Conservation (phyloP, 768 basidiomycete genomes). For the Boletus sensibilis region DNA sequence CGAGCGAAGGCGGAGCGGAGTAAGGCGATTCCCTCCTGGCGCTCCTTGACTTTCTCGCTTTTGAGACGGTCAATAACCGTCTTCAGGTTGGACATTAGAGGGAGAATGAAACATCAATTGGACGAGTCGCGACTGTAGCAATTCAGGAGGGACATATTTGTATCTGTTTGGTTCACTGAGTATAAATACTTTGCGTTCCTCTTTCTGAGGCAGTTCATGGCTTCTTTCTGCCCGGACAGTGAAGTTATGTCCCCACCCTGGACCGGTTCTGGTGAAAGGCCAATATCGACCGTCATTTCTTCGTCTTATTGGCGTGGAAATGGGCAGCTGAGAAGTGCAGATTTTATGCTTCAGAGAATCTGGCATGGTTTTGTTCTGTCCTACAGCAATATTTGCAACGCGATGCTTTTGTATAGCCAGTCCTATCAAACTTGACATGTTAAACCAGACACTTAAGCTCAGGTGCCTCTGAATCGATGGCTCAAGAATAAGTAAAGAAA, state of each 20-base stretch:
- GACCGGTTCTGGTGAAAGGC: constrained; percentile 80
- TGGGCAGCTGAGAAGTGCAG: constrained; percentile 48
- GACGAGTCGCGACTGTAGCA: constrained; percentile 18
- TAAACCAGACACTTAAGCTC: too few relatives aligned
- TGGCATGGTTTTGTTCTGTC: constrained; percentile 37
- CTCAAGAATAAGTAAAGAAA: too few relatives aligned
- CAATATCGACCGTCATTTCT: constrained; percentile 50
- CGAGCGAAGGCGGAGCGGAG: constrained; percentile 53
- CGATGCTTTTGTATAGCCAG: not conserved
- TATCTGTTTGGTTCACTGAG: constrained; percentile 25
- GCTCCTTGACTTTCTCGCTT: constrained; percentile 66
- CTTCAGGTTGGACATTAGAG: constrained; percentile 43
- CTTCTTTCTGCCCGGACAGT: constrained; percentile 81
- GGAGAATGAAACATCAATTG: constrained; percentile 1
- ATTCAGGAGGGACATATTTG: constrained; percentile 23
- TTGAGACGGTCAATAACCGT: constrained; percentile 50
- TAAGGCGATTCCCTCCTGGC: constrained; percentile 58
- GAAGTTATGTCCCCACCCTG: constrained; percentile 55
- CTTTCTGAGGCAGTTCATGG: constrained; percentile 32
- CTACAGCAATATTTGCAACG: constrained; percentile 21
- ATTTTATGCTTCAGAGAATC: constrained; percentile 28
- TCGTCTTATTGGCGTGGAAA: constrained; percentile 56
- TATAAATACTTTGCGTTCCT: constrained; percentile 23
- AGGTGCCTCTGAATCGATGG: too few relatives aligned
- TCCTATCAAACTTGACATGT: too few relatives aligned